Evolutionary conservation across 139 green algal species (phyloP).

Genomic region (Chlamydomonas sphaeroides): DNA sequence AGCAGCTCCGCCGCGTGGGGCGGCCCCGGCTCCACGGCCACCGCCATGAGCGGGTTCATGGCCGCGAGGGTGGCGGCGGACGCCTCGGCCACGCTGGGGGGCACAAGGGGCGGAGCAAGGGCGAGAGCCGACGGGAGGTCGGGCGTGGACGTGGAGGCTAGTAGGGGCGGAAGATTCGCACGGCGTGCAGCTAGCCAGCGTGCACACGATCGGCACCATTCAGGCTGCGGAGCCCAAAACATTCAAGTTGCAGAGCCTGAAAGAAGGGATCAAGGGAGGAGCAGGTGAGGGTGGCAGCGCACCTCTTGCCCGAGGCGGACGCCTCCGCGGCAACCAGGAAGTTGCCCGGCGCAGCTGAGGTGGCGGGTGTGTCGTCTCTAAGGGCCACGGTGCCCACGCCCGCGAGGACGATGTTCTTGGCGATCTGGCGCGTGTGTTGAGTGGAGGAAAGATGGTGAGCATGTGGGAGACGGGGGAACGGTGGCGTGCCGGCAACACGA

Average conservation of each 20-base stretch:
- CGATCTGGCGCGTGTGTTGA: slow-evolving; percentile 84
- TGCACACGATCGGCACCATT: no score
- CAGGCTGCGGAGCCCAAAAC: no score
- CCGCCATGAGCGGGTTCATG: slow-evolving; percentile 91
- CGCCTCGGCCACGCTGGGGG: slow-evolving; percentile 68
- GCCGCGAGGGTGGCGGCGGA: slow-evolving; percentile 73
- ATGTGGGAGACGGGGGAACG: neutral
- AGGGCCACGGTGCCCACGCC: slow-evolving; percentile 82
- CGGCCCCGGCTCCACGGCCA: slow-evolving; percentile 53
- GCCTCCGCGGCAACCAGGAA: slow-evolving; percentile 70
- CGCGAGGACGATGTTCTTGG: slow-evolving; percentile 93
- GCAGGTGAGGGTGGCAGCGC: no score
- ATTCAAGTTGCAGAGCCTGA: no score
- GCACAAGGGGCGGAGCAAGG: no score
- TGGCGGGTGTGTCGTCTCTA: slow-evolving; percentile 64
- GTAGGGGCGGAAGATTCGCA: no score
- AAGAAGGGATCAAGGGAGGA: no score
- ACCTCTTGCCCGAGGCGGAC: neutral
- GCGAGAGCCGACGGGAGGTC: no score
- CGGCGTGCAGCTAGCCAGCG: no score
- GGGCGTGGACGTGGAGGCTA: no score
- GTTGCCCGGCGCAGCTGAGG: slow-evolving; percentile 53
- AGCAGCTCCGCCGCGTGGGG: slow-evolving; percentile 16
- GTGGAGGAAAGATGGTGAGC: no score
- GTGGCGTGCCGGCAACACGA: neutral